Evolutionary conservation across 2,329 filamentous ascomycete genomes (phyloP).

Genomic region (Ceratocystiopsis sp.): DNA sequence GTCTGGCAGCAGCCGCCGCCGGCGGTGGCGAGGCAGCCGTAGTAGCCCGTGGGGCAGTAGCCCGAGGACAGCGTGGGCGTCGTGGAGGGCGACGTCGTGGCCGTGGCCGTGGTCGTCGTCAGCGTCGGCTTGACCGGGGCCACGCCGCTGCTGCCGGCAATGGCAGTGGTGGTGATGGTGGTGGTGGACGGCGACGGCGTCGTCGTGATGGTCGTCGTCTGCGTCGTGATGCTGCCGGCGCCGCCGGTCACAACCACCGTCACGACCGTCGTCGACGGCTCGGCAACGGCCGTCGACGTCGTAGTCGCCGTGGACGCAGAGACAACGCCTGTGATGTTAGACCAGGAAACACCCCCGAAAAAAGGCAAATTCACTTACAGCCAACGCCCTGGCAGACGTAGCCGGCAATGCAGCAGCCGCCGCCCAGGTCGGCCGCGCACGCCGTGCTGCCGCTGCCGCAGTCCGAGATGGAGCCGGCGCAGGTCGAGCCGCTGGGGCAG

Average conservation of each 20-base stretch:
- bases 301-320: slow-evolving; percentile 17
- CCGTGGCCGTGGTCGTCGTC: slow-evolving; percentile 12
- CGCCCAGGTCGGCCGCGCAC: slow-evolving; percentile 48
- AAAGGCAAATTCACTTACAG: slow-evolving; percentile 32
- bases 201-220: slow-evolving; percentile 21
- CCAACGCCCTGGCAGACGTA: slow-evolving; percentile 53
- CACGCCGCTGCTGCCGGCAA: slow-evolving; percentile 18
- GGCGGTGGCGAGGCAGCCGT: slow-evolving; percentile 71
- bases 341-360: too few species aligned
- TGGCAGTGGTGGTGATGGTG: slow-evolving; percentile 16
- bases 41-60: slow-evolving; percentile 76
- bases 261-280: slow-evolving; percentile 22
- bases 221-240: slow-evolving; percentile 10
- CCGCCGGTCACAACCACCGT: slow-evolving; percentile 23
- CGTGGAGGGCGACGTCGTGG: slow-evolving; percentile 5
- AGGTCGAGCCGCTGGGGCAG: slow-evolving; percentile 48
- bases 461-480: slow-evolving; percentile 42
- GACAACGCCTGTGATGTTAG: too few species aligned
- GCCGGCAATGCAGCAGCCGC: slow-evolving; percentile 60
- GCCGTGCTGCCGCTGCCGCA: slow-evolving; percentile 46
- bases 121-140: slow-evolving; percentile 31
- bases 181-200: slow-evolving; percentile 13
- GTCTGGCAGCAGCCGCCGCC: slow-evolving; percentile 77
- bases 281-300: slow-evolving; percentile 20
- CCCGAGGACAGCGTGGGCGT: slow-evolving; percentile 19